Conservation (phyloP, 208 protist genomes). For the Tetramitus jugosus region DNA sequence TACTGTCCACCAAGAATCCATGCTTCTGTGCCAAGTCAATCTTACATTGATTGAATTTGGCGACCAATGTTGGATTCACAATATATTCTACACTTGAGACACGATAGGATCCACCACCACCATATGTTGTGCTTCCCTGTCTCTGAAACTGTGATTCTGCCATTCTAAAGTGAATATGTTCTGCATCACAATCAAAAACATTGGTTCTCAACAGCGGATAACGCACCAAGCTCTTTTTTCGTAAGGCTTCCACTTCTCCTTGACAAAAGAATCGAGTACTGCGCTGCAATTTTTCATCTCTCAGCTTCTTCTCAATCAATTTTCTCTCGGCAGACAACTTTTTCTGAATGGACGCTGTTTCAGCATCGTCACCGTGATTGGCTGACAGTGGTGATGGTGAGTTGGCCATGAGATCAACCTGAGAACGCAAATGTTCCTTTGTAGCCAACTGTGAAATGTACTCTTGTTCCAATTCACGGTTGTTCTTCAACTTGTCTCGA, state of each 20-base stretch:
- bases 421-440: too few species aligned
- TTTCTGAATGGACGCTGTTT: too few species aligned
- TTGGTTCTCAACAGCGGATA: not conserved
- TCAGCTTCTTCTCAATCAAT: too few species aligned
- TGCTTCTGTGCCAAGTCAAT: not conserved
- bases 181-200: not conserved
- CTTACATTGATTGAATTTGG: not conserved
- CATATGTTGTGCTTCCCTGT: not conserved
- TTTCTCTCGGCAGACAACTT: too few species aligned
- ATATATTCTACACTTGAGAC: not conserved
- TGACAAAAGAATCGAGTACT: not conserved
- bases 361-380: too few species aligned
- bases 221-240: not conserved
- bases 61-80: not conserved
- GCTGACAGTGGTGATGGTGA: too few species aligned
- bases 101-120: not conserved
- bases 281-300: too few species aligned
- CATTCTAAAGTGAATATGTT: slow-evolving; percentile 14
- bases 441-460: too few species aligned
- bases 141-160: not conserved
- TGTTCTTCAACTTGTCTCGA: too few species aligned
- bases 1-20: not conserved
- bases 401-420: too few species aligned
- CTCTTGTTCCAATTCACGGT: too few species aligned
- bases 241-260: not conserved